Evolutionary conservation across 1,139 yeast species (phyloP).

Genomic region (Scheffersomyces parashehatae): DNA sequence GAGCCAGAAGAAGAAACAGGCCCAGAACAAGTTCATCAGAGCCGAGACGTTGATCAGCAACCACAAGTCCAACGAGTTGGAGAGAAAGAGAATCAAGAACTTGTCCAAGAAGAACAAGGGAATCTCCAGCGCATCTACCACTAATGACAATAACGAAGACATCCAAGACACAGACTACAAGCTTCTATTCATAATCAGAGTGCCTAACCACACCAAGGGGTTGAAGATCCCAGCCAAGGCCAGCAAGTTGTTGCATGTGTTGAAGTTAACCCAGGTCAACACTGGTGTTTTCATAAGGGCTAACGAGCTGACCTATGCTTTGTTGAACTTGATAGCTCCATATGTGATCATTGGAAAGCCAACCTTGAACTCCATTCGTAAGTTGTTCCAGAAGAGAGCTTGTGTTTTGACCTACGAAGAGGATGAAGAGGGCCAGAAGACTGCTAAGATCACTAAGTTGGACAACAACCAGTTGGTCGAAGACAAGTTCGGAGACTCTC

Average conservation of each 20-base stretch:
- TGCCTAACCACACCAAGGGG: conserved; percentile 56
- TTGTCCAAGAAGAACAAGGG: conserved; percentile 36
- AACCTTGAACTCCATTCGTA: conserved; percentile 66
- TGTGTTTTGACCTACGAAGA: conserved; percentile 43
- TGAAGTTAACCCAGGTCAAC: conserved; percentile 59
- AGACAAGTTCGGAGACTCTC: conserved; percentile 63
- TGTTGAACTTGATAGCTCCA: conserved; percentile 67
- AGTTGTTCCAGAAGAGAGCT: conserved; percentile 75
- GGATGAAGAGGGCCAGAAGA: conserved; percentile 35
- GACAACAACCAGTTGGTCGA: conserved; percentile 76
- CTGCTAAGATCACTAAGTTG: conserved; percentile 40
- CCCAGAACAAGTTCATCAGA: conserved; percentile 58
- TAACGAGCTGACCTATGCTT: conserved; percentile 55
- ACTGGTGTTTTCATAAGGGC: conserved; percentile 72
- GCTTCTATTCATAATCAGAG: conserved; percentile 65
- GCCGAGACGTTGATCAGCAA: conserved; percentile 73
- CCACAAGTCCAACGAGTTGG: conserved; percentile 64
- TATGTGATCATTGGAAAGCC: conserved; percentile 75
- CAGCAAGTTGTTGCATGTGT: conserved; percentile 54
- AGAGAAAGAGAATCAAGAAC: conserved; percentile 64
- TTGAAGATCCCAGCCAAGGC: conserved; percentile 68
- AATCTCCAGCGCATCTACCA: conserved; percentile 4
- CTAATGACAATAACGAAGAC: conserved; percentile 23
- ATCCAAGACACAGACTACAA: conserved; percentile 34
- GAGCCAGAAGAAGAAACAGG: conserved; percentile 32